Evolutionary conservation across 108 stramenopile genomes (phyloP).

Genomic region (Craspedostauros australis): DNA sequence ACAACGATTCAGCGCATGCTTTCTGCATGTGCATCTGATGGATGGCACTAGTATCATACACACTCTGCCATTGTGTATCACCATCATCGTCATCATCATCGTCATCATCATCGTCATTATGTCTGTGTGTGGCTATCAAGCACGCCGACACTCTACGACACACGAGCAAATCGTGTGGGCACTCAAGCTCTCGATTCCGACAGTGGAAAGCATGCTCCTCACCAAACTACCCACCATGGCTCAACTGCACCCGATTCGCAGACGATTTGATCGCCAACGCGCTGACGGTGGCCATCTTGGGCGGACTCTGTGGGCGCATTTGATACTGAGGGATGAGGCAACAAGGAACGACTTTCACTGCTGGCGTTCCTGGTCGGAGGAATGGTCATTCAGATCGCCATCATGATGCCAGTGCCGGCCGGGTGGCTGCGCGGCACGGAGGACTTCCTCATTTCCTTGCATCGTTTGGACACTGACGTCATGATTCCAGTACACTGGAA

Average conservation of each 20-base stretch:
- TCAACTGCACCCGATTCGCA: conserved; percentile 25
- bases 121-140: too few relatives aligned
- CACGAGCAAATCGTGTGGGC: too few relatives aligned
- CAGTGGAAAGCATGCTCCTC: conserved; percentile 23
- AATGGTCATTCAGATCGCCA: conserved; percentile 33
- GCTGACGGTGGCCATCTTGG: conserved; percentile 39
- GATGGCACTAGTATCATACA: too few relatives aligned
- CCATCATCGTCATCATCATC: too few relatives aligned
- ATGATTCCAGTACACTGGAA: conserved; percentile 48
- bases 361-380: conserved; percentile 44
- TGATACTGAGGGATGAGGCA: background rate
- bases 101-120: too few relatives aligned
- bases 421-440: conserved; percentile 52
- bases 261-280: conserved; percentile 22
- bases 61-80: too few relatives aligned
- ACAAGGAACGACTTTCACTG: conserved; percentile 23
- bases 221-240: conserved; percentile 40
- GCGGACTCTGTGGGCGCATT: background rate
- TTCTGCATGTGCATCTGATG: too few relatives aligned
- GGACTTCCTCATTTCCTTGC: conserved; percentile 29
- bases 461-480: conserved; percentile 51
- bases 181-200: conserved; percentile 12
- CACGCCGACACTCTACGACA: too few relatives aligned
- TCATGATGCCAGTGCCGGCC: conserved; percentile 44
- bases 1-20: too few relatives aligned